Percentiles rank a stretch among this genome's conserved stretches.
Conservation (phyloP, 306 rosid species). For the Quercus cerris region DNA sequence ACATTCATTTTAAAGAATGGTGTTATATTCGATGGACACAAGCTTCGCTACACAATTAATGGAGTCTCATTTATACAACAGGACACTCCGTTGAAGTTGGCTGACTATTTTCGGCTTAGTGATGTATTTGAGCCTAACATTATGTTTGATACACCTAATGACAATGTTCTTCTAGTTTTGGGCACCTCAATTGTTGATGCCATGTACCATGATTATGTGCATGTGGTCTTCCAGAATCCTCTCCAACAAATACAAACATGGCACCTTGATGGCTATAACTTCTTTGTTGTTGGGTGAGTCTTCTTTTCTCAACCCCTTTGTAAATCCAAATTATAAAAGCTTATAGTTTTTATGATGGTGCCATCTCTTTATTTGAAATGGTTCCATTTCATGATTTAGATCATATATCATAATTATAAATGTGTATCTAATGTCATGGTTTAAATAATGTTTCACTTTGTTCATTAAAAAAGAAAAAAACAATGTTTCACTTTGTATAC, state of each 20-base stretch:
- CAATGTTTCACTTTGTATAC: too few species aligned
- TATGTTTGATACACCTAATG: not conserved
- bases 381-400: too few species aligned
- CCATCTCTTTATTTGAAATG: too few species aligned
- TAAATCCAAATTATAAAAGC: too few species aligned
- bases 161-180: not conserved
- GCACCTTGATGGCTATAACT: constrained; percentile 11
- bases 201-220: not conserved
- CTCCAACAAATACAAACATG: not conserved
- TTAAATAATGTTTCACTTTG: too few species aligned
- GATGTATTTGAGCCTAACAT: not conserved
- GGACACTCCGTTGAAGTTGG: constrained; percentile 4
- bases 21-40: not conserved
- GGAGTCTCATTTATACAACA: constrained; percentile 2
- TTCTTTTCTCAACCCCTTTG: not conserved
- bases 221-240: constrained; percentile 4
- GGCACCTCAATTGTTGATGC: constrained; percentile 5
- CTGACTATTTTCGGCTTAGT: not conserved
- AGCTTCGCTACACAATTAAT: not conserved
- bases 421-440: too few species aligned
- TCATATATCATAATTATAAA: too few species aligned
- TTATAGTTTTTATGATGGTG: too few species aligned
- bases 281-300: constrained; percentile 14
- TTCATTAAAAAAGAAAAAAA: too few species aligned
- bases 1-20: not conserved